Percentiles rank a stretch among this genome's conserved stretches.
These are phyloP conservation scores for Cytospora leucostoma DNA, from an alignment of 2,329 filamentous ascomycete genomes.

Conservation along the genomic window DNA sequence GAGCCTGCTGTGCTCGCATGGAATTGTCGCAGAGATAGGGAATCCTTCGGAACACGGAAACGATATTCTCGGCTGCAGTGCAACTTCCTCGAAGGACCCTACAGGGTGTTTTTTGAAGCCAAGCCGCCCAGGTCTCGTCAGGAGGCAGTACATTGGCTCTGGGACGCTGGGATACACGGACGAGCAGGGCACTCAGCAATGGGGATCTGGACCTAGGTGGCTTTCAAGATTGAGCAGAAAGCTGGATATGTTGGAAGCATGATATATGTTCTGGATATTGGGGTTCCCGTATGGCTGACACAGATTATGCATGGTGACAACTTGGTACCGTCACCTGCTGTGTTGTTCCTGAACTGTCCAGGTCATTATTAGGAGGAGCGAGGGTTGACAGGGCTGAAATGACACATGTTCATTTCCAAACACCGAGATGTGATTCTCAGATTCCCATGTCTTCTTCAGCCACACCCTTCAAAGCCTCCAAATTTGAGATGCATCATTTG, in stretches of 20 bases:
- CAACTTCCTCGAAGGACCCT: slow-evolving; percentile 7
- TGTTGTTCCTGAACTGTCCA: not conserved
- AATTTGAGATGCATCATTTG: slow-evolving; percentile 9
- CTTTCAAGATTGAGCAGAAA: not conserved
- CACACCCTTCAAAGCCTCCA: not conserved
- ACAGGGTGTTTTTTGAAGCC: not conserved
- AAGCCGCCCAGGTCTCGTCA: not conserved
- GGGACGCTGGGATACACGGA: not conserved
- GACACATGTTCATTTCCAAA: not conserved
- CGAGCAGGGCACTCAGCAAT: not conserved
- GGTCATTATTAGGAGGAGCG: not conserved
- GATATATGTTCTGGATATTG: not conserved
- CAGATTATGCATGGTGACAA: not conserved
- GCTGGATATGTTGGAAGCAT: not conserved
- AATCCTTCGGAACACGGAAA: slow-evolving; percentile 6
- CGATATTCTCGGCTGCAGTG: slow-evolving; percentile 14
- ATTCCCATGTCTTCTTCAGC: slow-evolving; percentile 7
- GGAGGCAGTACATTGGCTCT: not conserved
- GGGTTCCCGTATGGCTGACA: not conserved
- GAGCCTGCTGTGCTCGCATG: slow-evolving; percentile 10
- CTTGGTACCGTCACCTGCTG: not conserved
- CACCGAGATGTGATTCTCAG: slow-evolving; percentile 5
- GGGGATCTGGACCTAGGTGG: not conserved
- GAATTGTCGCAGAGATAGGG: slow-evolving; percentile 6
- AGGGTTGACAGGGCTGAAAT: not conserved